Evolutionary conservation across 148 eudicot species (phyloP), one percentile per base, ranked within the genome.

Genomic region (Persicaria maculosa): DNA sequence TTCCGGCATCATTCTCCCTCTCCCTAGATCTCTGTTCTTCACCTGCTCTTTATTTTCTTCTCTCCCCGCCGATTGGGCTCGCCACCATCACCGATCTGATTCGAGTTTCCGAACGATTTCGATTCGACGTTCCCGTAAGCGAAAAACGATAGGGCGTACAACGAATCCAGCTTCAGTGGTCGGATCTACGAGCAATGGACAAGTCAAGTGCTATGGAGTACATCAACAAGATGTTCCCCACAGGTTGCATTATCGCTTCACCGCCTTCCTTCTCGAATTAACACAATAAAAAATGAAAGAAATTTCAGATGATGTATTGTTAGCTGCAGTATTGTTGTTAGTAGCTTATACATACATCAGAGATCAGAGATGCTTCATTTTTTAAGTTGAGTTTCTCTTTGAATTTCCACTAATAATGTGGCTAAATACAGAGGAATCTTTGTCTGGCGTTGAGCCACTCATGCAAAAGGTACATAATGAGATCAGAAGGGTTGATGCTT

Each of bases 211-310:
- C 97, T 69, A 70, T 95, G 79, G 97, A 95, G 75, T 95, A 95
- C 86, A 92, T 94, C 79, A 94, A 94, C 71, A 95, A 91, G 85
- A 94, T 91, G 96, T 94, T 94, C 50, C 98, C 98, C 47, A 88
- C 98, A 81, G 98, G 98, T 90, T 25, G 17, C 16, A n/a, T 44
- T 76, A 15, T 15, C 58, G 22, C 73, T 58, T 20, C 45, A 70
- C 58, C 17, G 1, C 7, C 40, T 19, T 31, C 59, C 0, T 19
- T 44, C 47, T 19, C 25, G 14, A 44, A 47, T 12, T 31, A 12
- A 62, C 9, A 15, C 6, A 17, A 14, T 58, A 36, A 4, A 64
- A 2, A 12, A 20, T 20, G 16, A 12, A 31, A 31, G 14, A 14
- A 36, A 40, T 25, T 11, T 58, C 43, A 46, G 17, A 65, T 65